Conservation (phyloP, 352 stramenopile species). For the Phytophthora agathidicida region DNA sequence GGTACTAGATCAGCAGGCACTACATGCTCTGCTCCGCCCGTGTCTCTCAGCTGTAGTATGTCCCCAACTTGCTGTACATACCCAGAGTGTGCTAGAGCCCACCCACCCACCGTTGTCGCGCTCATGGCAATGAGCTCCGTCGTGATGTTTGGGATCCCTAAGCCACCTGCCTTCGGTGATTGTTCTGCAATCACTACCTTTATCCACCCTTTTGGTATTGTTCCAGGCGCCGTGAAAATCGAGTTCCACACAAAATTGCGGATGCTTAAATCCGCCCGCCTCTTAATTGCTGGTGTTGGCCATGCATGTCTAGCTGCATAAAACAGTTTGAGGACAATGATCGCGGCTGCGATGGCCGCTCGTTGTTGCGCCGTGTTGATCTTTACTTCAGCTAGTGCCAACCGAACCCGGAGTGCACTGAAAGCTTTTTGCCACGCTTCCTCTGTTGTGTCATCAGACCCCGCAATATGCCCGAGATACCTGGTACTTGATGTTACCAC, state of each 20-base stretch:
- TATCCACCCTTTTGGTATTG: neutral
- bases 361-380: slow-evolving; percentile 3
- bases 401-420: neutral
- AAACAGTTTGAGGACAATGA: slow-evolving; percentile 1
- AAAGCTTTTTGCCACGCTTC: neutral
- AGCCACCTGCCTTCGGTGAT: neutral
- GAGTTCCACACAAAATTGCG: slow-evolving; percentile 10
- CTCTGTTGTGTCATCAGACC: neutral
- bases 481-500: too few species aligned
- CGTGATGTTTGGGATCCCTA: neutral
- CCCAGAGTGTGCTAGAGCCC: too few species aligned
- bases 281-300: neutral
- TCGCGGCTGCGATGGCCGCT: neutral
- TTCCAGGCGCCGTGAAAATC: neutral
- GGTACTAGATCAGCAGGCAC: too few species aligned
- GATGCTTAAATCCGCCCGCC: neutral
- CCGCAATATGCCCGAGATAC: slow-evolving; percentile 4
- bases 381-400: neutral
- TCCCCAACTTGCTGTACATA: too few species aligned
- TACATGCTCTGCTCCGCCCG: too few species aligned
- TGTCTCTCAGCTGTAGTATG: too few species aligned
- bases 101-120: neutral
- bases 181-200: neutral
- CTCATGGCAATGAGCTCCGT: neutral
- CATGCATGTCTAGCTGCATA: slow-evolving; percentile 7